A percentile compares a stretch with the other conserved stretches of the same genome.
These are phyloP conservation scores for Mycocentrospora acerina DNA, from an alignment of 2,329 filamentous ascomycete genomes.

Conservation along the genomic window DNA sequence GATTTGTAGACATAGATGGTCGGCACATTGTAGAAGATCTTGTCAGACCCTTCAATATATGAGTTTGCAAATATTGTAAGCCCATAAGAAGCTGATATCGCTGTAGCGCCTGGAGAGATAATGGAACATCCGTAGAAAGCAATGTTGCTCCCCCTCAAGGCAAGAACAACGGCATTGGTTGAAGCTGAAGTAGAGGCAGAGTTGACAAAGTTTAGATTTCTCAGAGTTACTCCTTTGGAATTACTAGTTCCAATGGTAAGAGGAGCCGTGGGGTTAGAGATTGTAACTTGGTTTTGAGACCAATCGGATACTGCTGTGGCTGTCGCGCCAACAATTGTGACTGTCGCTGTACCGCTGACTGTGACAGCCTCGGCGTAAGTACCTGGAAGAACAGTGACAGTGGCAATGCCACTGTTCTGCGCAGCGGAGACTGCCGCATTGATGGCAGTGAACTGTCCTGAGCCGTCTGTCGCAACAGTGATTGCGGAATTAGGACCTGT, in stretches of 20 bases:
- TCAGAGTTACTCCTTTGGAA: conserved; percentile 38
- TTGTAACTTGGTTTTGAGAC: conserved; percentile 43
- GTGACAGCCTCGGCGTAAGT: conserved; percentile 49
- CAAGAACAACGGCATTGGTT: conserved; percentile 26
- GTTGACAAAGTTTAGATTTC: conserved; percentile 46
- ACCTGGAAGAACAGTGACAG: conserved; percentile 48
- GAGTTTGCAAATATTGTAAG: conserved; percentile 47
- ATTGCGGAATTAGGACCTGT: conserved; percentile 29
- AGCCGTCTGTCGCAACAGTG: conserved; percentile 49
- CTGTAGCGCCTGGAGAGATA: conserved; percentile 40
- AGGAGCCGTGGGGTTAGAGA: conserved; percentile 27
- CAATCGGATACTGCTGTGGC: conserved; percentile 32
- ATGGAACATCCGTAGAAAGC: conserved; percentile 51
- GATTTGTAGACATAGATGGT: conserved; percentile 49
- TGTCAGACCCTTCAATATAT: conserved; percentile 49
- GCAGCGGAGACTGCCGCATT: conserved; percentile 48
- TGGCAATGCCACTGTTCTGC: conserved; percentile 44
- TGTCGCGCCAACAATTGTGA: conserved; percentile 45
- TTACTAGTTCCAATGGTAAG: conserved; percentile 35
- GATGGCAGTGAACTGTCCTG: conserved; percentile 50
- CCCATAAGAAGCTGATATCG: conserved; percentile 32
- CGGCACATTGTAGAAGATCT: conserved; percentile 45
- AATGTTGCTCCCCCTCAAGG: conserved; percentile 43
- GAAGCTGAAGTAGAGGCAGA: conserved; percentile 19
- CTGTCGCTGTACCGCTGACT: conserved; percentile 44